Evolutionary conservation across 2,329 filamentous ascomycete genomes (phyloP).

Genomic region (Leptographium lundbergii): DNA sequence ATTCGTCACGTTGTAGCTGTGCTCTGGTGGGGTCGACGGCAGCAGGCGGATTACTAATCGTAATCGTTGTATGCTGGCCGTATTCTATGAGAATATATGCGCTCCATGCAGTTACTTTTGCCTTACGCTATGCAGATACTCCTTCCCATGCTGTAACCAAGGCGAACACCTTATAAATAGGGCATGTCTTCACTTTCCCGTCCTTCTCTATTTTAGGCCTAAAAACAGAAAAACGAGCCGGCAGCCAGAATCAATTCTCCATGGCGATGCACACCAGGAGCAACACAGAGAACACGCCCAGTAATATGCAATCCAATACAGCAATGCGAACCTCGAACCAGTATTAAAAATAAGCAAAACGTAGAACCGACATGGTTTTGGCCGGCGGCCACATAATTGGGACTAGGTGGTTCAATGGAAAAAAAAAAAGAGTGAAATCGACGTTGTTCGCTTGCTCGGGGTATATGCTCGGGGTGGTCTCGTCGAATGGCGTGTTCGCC

Average conservation of each 20-base stretch:
- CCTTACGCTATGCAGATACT: neutral
- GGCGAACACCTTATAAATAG: neutral
- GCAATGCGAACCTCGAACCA: neutral
- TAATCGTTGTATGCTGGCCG: too few species aligned
- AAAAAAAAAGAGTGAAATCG: neutral
- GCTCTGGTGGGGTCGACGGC: neutral
- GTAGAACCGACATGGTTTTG: neutral
- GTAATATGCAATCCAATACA: neutral
- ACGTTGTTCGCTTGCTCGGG: neutral
- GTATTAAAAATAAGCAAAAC: neutral
- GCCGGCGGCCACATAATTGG: neutral
- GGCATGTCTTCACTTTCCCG: neutral
- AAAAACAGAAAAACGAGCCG: neutral
- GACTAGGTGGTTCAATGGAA: neutral
- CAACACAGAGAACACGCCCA: neutral
- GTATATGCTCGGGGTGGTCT: neutral
- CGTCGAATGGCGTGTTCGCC: neutral
- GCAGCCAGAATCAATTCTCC: neutral
- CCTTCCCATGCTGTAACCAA: neutral
- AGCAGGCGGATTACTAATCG: neutral
- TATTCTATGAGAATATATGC: neutral
- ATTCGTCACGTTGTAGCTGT: slow-evolving; percentile 7
- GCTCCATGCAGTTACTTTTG: neutral
- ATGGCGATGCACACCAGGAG: neutral
- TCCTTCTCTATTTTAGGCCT: neutral